A percentile compares a stretch with the other conserved stretches of the same genome.
phyloP scores from a whole-genome alignment of 148 eudicot species.

The Camellia japonica region DNA sequence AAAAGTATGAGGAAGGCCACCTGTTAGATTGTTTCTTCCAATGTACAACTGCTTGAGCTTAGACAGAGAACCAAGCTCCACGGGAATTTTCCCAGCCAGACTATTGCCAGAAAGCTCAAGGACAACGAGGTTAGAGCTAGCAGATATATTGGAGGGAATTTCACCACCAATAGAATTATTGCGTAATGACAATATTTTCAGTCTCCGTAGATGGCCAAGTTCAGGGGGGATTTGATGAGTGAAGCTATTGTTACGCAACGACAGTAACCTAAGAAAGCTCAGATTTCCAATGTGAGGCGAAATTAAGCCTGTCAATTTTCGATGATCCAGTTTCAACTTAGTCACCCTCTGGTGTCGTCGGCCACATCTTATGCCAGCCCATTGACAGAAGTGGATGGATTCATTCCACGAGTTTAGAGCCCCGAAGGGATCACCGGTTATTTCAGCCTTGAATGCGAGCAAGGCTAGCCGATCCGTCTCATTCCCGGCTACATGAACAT shows the following conservation, averaged over 20 bases:
- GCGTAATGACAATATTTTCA: not conserved
- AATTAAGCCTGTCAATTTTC: not conserved
- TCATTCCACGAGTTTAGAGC: not conserved
- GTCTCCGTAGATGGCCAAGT: not conserved
- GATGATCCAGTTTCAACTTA: not conserved
- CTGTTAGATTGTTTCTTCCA: slow-evolving; percentile 21
- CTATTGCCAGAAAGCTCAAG: slow-evolving; percentile 1
- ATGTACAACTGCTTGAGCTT: not conserved
- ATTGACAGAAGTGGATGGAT: not conserved
- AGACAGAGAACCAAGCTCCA: not conserved
- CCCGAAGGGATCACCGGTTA: not conserved
- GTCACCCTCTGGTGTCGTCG: not conserved
- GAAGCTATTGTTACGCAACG: not conserved
- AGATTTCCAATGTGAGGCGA: not conserved
- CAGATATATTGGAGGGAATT: not conserved
- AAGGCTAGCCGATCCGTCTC: no score
- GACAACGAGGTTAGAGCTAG: slow-evolving; percentile 5
- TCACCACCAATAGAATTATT: not conserved
- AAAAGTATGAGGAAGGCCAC: slow-evolving; percentile 5
- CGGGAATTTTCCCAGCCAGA: slow-evolving; percentile 21
- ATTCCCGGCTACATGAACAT: no score
- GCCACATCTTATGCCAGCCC: not conserved
- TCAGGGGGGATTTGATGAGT: not conserved
- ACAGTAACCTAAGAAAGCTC: not conserved
- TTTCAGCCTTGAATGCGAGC: no score